Conservation (phyloP, 73 alveolate genomes). For the Effrenium voratum region DNA sequence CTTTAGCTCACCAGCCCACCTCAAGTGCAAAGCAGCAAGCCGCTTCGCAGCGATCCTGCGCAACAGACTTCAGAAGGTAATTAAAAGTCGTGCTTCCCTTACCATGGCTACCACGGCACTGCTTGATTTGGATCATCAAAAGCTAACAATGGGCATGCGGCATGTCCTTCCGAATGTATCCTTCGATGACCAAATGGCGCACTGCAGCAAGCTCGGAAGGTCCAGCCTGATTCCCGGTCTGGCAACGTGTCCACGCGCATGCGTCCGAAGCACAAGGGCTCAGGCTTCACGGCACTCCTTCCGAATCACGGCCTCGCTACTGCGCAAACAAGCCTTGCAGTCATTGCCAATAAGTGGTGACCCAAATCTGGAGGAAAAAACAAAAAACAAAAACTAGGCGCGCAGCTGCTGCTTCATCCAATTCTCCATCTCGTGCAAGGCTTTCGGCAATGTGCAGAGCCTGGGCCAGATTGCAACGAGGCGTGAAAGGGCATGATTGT, state of each 20-base stretch:
- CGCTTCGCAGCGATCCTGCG: slow-evolving; percentile 26
- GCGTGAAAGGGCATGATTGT: too few relatives aligned
- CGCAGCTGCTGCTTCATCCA: slow-evolving; percentile 51
- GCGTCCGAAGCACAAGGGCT: background rate
- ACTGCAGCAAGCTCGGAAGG: slow-evolving; percentile 33
- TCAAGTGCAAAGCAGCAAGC: slow-evolving; percentile 50
- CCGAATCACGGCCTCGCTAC: slow-evolving; percentile 30
- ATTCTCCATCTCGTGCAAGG: slow-evolving; percentile 50
- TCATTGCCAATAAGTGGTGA: background rate
- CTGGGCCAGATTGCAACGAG: too few relatives aligned
- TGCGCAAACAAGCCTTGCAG: background rate
- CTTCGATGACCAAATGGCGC: slow-evolving; percentile 50
- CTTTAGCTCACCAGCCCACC: background rate
- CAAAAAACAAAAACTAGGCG: background rate
- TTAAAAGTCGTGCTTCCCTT: background rate
- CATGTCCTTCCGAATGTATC: slow-evolving; percentile 38
- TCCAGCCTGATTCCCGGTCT: background rate
- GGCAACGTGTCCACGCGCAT: background rate
- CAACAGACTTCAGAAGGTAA: background rate
- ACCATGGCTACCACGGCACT: background rate
- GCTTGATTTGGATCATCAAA: background rate
- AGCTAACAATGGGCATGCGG: background rate
- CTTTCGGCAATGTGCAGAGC: slow-evolving; percentile 62
- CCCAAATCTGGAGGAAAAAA: background rate
- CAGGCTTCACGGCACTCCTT: slow-evolving; percentile 31